phyloP scores from a whole-genome alignment of 176 grass and related monocot genomes.

The Hyparrhenia diplandra region DNA sequence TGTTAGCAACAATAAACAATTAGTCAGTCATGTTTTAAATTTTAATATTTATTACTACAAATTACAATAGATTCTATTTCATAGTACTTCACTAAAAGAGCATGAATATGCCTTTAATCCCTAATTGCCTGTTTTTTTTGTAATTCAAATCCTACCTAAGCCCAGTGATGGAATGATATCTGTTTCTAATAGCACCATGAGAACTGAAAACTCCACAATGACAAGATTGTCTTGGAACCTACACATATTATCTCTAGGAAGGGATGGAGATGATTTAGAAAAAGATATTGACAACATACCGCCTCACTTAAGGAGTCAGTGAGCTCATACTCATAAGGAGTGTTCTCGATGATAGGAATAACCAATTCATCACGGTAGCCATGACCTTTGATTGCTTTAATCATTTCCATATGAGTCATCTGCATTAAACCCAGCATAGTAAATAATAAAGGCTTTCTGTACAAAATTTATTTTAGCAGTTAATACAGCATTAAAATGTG shows the following conservation, averaged over 20 bases:
- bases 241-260: not conserved
- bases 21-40: not conserved
- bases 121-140: not conserved
- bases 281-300: not conserved
- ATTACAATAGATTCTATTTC: not conserved
- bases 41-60: not conserved
- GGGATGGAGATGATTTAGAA: not conserved
- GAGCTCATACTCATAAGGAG: slow-evolving; percentile 66
- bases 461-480: too few species aligned
- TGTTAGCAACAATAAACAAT: not conserved
- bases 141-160: not conserved
- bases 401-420: slow-evolving; percentile 93
- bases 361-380: slow-evolving; percentile 78
- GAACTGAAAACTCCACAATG: too few species aligned
- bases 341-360: slow-evolving; percentile 89
- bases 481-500: too few species aligned
- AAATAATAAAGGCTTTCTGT: too few species aligned
- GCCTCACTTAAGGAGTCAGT: slow-evolving; percentile 28
- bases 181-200: too few species aligned
- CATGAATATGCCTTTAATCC: too few species aligned
- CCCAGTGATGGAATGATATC: too few species aligned
- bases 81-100: not conserved
- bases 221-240: not conserved
- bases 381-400: slow-evolving; percentile 64
- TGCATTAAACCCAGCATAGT: slow-evolving; percentile 28